Evolutionary conservation across 495 filamentous ascomycete species (phyloP), one percentile per base, ranked within the genome.

Genomic region (Penicillium canariense): DNA sequence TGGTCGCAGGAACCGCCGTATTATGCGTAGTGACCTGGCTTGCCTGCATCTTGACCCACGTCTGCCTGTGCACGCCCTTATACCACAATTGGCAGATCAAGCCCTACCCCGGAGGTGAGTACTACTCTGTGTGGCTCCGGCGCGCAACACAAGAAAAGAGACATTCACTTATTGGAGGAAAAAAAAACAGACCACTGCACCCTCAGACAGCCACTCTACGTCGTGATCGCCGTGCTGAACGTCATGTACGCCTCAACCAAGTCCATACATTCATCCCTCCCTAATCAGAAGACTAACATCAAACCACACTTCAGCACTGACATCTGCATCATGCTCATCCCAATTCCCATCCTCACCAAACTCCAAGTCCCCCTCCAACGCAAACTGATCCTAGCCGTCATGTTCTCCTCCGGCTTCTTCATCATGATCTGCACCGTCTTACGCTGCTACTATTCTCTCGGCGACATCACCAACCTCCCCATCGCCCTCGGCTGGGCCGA

Each of bases 51-150:
- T 51, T 80, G 2, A 69, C 75, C 1, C 74, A 79, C 25, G 53
- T 81, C 11, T 58, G 79, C 2, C 55, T 72, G 5, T 84, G 81
- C 55, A 60, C 52, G 0, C 79, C 79, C 4, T 68, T 77, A 48
- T 25, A 69, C 31, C 67, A 66, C 3, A 74, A 77, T 11, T 81
- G 76, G 75, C 78, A 81, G 55, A 78, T 81, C 31, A 63, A 76
- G 42, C 79, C 79, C 48, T 65, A 74, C 49, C 71, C 79, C 22
- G 78, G 79, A 60, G 62, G 62, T 55, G 42, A 58, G 42, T n/a
- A n/a, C n/a, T n/a, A n/a, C n/a, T n/a, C n/a, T n/a, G n/a, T n/a
- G n/a, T n/a, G n/a, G n/a, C n/a, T n/a, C n/a, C n/a, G n/a, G n/a
- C n/a, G n/a, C n/a, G n/a, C n/a, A n/a, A n/a, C n/a, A n/a, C n/a